Conservation (phyloP, 306 rosid species). For the Leucaena leucocephala region DNA sequence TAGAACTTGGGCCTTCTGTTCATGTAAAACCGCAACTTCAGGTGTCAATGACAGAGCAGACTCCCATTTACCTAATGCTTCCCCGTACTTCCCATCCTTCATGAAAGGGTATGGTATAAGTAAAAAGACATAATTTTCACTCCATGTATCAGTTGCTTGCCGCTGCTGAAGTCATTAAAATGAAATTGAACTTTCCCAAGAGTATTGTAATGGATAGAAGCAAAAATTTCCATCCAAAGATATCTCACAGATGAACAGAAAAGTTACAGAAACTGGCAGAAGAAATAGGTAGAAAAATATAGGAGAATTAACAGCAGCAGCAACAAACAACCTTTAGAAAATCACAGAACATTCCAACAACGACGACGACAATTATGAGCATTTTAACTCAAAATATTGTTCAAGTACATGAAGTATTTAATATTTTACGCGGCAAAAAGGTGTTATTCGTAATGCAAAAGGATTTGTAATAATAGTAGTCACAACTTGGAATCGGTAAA, state of each 20-base stretch:
- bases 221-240: not conserved
- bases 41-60: slow-evolving; percentile 78
- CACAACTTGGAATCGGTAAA: not conserved
- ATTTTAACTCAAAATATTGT: not conserved
- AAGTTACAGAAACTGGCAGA: slow-evolving; percentile 1
- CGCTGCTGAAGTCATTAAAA: slow-evolving; percentile 7
- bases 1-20: slow-evolving; percentile 87
- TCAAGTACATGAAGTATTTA: slow-evolving; percentile 1
- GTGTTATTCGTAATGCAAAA: not conserved
- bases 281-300: not conserved
- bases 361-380: not conserved
- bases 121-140: slow-evolving; percentile 26
- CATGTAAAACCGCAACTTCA: slow-evolving; percentile 68
- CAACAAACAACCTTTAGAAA: not conserved
- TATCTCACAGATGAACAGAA: slow-evolving; percentile 12
- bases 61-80: slow-evolving; percentile 93
- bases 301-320: not conserved
- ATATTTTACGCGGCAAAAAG: not conserved
- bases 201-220: no score
- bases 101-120: slow-evolving; percentile 19
- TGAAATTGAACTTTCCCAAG: no score
- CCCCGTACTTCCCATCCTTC: slow-evolving; percentile 75
- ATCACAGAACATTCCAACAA: not conserved
- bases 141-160: not conserved
- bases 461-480: not conserved